Percentiles rank a stretch among this genome's conserved stretches.
Evolutionary conservation across 768 basidiomycete species (phyloP).

Genomic region (Naganishia randhawae): DNA sequence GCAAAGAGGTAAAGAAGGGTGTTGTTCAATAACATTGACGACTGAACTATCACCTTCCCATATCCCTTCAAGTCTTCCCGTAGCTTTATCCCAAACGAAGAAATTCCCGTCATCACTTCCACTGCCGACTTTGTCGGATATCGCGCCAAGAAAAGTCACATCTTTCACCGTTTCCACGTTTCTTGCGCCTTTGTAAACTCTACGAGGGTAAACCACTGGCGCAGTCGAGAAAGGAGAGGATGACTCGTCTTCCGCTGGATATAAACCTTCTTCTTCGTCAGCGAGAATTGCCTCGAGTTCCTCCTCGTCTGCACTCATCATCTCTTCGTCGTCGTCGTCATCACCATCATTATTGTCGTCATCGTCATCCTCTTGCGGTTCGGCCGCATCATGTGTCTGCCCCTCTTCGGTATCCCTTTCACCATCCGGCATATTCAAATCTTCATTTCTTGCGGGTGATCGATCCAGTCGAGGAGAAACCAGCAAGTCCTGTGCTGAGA

Average conservation of each 20-base stretch:
- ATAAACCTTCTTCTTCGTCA: constrained; percentile 33
- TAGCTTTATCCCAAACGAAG: constrained; percentile 77
- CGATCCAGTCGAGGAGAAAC: not conserved
- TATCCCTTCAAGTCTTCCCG: constrained; percentile 65
- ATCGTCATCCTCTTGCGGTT: constrained; percentile 28
- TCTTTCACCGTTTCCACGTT: constrained; percentile 85
- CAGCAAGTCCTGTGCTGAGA: constrained; percentile 20
- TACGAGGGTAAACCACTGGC: constrained; percentile 59
- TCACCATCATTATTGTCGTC: constrained; percentile 29
- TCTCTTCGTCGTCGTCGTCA: constrained; percentile 48
- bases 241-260: constrained; percentile 24
- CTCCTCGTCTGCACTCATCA: constrained; percentile 32
- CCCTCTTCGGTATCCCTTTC: constrained; percentile 11
- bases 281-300: constrained; percentile 47
- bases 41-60: constrained; percentile 77
- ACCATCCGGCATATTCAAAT: not conserved
- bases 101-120: constrained; percentile 74
- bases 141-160: constrained; percentile 70
- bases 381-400: constrained; percentile 10
- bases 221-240: constrained; percentile 40
- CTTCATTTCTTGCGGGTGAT: not conserved
- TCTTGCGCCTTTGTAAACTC: constrained; percentile 64
- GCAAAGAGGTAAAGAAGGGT: constrained; percentile 71
- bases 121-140: constrained; percentile 71
- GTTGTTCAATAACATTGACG: constrained; percentile 81